Conservation (phyloP, 257 asterid species). For the Fraxinus excelsior region DNA sequence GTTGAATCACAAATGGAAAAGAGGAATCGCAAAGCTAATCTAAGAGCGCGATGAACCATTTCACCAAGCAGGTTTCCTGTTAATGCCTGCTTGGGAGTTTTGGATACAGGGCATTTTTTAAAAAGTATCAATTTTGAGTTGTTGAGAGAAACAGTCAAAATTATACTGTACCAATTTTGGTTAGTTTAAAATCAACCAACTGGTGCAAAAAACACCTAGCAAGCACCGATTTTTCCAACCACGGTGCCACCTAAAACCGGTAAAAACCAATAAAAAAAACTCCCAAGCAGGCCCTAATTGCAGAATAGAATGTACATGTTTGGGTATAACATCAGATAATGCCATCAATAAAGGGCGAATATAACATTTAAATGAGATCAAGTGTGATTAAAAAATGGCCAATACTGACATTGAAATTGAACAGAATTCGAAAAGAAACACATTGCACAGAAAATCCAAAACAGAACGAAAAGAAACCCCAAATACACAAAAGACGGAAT, state of each 20-base stretch:
- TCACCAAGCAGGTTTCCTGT: neutral
- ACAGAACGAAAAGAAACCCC: slow-evolving; percentile 8
- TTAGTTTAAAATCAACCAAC: no score
- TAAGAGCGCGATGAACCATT: neutral
- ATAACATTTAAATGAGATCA: neutral
- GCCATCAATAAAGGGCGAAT: neutral
- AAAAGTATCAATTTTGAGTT: no score
- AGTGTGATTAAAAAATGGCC: neutral
- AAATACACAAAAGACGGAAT: slow-evolving; percentile 11
- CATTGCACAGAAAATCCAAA: neutral
- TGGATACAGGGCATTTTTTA: no score
- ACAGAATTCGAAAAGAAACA: neutral
- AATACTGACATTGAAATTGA: neutral
- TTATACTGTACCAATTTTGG: no score
- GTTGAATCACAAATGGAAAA: neutral
- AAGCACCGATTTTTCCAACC: no score
- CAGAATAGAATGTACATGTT: neutral
- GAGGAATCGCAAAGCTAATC: neutral
- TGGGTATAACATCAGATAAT: neutral
- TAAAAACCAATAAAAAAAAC: no score
- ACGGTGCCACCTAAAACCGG: no score
- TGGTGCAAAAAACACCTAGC: no score
- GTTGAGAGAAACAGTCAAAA: no score
- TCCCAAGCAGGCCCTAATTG: neutral
- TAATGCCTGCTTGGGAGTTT: no score